phyloP scores from a whole-genome alignment of 805 yeast genomes.

The Torulaspora maleeae region DNA sequence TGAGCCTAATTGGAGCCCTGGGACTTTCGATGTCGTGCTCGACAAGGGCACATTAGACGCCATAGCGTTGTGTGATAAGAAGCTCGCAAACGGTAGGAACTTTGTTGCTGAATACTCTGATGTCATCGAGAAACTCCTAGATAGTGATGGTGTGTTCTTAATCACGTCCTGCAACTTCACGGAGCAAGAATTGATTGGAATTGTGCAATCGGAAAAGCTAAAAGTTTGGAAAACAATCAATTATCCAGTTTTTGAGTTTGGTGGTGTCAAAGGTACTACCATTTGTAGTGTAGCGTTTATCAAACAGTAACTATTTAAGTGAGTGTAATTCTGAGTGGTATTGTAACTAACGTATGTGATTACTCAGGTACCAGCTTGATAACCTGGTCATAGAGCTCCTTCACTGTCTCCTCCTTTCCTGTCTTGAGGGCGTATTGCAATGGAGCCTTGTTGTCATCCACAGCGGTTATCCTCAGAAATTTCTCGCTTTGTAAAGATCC shows the following conservation, averaged over 20 bases:
- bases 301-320: constrained; percentile 28
- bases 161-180: constrained; percentile 96
- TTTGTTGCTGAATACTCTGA: constrained; percentile 58
- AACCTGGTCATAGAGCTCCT: constrained; percentile 47
- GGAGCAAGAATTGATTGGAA: constrained; percentile 59
- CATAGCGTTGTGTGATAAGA: constrained; percentile 72
- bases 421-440: constrained; percentile 79
- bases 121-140: constrained; percentile 54
- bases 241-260: constrained; percentile 83
- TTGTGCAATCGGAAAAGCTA: constrained; percentile 46
- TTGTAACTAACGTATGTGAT: constrained; percentile 2
- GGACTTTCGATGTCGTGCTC: constrained; percentile 63
- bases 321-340: constrained; percentile 5
- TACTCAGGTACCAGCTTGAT: constrained; percentile 18
- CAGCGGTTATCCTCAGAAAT: constrained; percentile 68
- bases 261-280: constrained; percentile 84
- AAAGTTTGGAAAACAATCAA: constrained; percentile 59
- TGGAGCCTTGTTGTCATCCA: constrained; percentile 61
- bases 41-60: constrained; percentile 98
- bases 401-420: constrained; percentile 56
- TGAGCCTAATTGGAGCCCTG: constrained; percentile 36
- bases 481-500: constrained; percentile 81
- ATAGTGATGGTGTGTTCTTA: constrained; percentile 53
- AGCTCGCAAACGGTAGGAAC: constrained; percentile 43
- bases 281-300: constrained; percentile 82